Conservation (phyloP, 23 red algal genomes). For the Pyropia haitanensis region DNA sequence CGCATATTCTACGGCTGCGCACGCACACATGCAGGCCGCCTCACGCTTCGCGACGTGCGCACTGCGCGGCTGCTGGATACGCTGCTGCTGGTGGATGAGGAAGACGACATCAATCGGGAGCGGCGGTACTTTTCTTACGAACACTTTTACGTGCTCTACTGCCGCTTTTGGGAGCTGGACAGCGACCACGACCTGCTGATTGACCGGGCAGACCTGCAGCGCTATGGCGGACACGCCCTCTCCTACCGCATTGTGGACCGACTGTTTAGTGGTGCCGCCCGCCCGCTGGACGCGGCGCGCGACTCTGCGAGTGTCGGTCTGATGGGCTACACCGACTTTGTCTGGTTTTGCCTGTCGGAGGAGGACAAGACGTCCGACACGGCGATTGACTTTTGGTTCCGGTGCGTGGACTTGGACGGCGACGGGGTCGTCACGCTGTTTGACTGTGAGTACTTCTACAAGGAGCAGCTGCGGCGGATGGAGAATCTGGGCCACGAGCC, state of each 20-base stretch:
- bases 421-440: constrained; percentile 95
- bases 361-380: constrained; percentile 96
- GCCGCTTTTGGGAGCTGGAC: constrained; percentile 99
- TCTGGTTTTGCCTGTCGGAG: constrained; percentile 98
- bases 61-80: constrained; percentile 52
- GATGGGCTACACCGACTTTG: constrained; percentile 98
- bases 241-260: constrained; percentile 94
- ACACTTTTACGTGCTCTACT: constrained; percentile 99
- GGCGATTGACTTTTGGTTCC: constrained; percentile 96
- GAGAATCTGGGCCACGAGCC: constrained; percentile 99
- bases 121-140: constrained; percentile 92
- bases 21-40: constrained; percentile 43
- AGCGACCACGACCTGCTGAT: constrained; percentile 95
- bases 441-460: constrained; percentile 97
- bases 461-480: constrained; percentile 98
- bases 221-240: constrained; percentile 87
- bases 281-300: constrained; percentile 57
- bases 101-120: constrained; percentile 97
- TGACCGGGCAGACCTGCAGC: constrained; percentile 90
- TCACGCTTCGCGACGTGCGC: constrained; percentile 64
- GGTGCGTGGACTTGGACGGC: constrained; percentile 96
- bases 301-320: constrained; percentile 23
- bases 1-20: constrained; percentile 88
- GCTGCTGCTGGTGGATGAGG: constrained; percentile 73
- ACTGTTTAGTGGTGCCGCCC: constrained; percentile 79